A percentile compares a stretch with the other conserved stretches of the same genome.
Evolutionary conservation across 192 early-diverging fungal species (phyloP).

Genomic region (Coemansia sp.): DNA sequence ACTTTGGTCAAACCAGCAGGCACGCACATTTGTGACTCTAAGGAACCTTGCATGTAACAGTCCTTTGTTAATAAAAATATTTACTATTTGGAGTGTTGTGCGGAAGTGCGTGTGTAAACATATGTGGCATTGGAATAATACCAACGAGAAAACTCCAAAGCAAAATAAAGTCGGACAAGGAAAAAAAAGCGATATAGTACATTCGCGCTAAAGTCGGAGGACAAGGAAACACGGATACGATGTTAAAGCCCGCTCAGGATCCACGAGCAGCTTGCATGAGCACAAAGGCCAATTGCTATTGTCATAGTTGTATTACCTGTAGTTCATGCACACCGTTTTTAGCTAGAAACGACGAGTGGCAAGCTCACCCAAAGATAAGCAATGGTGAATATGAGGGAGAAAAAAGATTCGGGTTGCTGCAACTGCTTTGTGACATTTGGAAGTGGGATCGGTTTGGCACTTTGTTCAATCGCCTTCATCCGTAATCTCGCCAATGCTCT

Average conservation of each 20-base stretch:
- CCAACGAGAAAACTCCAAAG: background rate
- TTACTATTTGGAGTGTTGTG: background rate
- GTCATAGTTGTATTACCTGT: no score
- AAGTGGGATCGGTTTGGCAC: conserved; percentile 7
- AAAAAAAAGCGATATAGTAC: conserved; percentile 48
- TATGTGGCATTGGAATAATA: background rate
- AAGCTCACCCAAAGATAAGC: background rate
- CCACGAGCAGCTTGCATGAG: background rate
- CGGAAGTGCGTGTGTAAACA: background rate
- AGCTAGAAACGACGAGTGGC: no score
- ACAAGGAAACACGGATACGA: conserved; percentile 1
- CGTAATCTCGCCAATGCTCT: background rate
- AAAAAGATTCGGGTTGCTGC: background rate
- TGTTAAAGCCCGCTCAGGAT: background rate
- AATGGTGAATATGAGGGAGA: background rate
- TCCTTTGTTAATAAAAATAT: conserved; percentile 2
- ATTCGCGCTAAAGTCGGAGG: conserved; percentile 38
- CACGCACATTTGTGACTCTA: background rate
- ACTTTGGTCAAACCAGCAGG: background rate
- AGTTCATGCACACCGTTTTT: no score
- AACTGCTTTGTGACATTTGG: conserved; percentile 2
- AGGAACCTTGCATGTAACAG: background rate
- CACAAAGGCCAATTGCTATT: background rate
- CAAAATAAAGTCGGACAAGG: background rate
- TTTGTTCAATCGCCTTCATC: conserved; percentile 5